A percentile compares a stretch with the other conserved stretches of the same genome.
Evolutionary conservation across 2,329 filamentous ascomycete genomes (phyloP).

Genomic region (Didymosphaeria variabile): DNA sequence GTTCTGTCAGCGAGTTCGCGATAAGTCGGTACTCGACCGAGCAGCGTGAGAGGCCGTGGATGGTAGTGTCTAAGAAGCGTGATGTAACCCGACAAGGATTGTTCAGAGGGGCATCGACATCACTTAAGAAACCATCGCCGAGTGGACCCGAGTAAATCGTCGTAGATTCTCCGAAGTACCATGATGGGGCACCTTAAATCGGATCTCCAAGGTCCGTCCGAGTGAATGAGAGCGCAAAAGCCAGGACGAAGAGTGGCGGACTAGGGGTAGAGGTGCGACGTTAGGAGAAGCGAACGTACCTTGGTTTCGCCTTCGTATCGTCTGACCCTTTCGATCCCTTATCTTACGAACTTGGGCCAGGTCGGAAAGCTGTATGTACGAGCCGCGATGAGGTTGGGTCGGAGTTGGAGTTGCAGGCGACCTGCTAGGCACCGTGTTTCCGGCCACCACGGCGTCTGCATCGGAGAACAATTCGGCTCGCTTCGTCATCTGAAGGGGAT

Average conservation of each 20-base stretch:
- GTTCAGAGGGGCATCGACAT: neutral
- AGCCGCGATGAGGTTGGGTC: conserved; percentile 5
- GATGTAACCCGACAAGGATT: neutral
- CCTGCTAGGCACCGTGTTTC: conserved; percentile 1
- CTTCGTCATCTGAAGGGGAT: neutral
- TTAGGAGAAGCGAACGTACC: conserved; percentile 8
- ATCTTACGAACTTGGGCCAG: neutral
- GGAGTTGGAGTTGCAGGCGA: conserved; percentile 15
- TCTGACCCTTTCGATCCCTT: neutral
- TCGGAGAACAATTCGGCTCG: neutral
- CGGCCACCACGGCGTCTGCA: conserved; percentile 6
- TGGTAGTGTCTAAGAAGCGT: neutral
- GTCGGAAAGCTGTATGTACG: conserved; percentile 14
- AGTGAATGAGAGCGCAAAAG: neutral
- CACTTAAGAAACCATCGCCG: too few relatives aligned
- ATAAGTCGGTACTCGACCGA: neutral
- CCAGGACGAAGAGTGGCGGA: neutral
- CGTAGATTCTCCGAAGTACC: neutral
- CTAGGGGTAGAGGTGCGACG: neutral
- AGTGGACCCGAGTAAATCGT: neutral
- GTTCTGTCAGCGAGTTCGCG: conserved; percentile 1
- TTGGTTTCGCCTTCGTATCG: conserved; percentile 1
- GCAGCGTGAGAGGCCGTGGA: neutral
- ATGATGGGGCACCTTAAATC: neutral
- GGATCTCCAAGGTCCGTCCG: neutral